Base-by-base conservation (phyloP, 495 filamentous ascomycete species). In the Aspergillus bridgeri region DNA sequence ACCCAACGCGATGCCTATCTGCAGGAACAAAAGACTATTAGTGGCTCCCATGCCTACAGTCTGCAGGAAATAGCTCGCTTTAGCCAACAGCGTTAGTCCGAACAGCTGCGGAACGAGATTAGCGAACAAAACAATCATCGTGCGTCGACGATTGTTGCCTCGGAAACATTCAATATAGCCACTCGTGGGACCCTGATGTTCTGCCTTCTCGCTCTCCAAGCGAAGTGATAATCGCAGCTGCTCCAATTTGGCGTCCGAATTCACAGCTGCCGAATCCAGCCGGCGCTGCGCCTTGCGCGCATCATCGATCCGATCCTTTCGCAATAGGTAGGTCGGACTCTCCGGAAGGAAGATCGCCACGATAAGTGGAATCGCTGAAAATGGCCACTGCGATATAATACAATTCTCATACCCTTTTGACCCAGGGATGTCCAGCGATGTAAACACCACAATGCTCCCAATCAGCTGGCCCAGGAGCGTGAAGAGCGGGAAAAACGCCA, bases 321-420 rank as follows among this genome's bases (percentile, higher is more conserved):
- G 82, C 19, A 87, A 69, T 1, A 91, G 75, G 82, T 87, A 90
- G 60, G 87, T 80, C 0, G 89, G 89, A 5, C 86, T 89, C 73
- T 89, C 90, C 1, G 88, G 89, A 81, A 92, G 75, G 65, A 88
- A 85, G 18, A 85, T 59, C 66, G 88, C 87, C 21, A 88, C 87
- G 33, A 76, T 56, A 20, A 86, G 77, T 8, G 88, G 75, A 21
- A 87, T 48, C 1, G 57, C 66, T 0, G 71, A 74, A 23, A 75
- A 74, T 0, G 69, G 61, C 73, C 73, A 75, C 46, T 73, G 60
- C 2, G 69, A 71, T 0, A 61, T 58, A 38, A 75, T 70, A 22
- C 66, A 71, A 2, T 66, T 62, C 17, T 54, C 55, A 47, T 75
- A 75, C 0, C 65, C 61, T 2, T 54, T 44, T 0, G 57, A n/a